phyloP scores from a whole-genome alignment of 495 filamentous ascomycete genomes.

The Penicillium canariense region DNA sequence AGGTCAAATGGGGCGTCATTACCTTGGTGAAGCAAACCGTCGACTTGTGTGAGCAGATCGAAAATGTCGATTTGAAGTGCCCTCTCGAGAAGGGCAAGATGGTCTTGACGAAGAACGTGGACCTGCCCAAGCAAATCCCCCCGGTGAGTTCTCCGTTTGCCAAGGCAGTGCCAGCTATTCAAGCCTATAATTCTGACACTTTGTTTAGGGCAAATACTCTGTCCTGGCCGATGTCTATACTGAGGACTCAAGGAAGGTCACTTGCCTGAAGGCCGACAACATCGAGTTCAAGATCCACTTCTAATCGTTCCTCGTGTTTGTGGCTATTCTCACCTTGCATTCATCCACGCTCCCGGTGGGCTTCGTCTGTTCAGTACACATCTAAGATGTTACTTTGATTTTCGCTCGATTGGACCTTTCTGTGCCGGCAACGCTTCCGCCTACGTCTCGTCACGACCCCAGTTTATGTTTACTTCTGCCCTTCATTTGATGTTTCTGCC shows the following conservation, averaged over 20 bases:
- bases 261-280: constrained; percentile 69
- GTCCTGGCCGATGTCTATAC: constrained; percentile 83
- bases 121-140: constrained; percentile 84
- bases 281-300: constrained; percentile 34
- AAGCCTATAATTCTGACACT: constrained; percentile 7
- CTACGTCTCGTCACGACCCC: constrained; percentile 23
- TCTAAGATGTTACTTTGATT: not conserved
- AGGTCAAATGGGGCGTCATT: constrained; percentile 91
- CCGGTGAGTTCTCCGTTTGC: constrained; percentile 59
- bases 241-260: constrained; percentile 65
- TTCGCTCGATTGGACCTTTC: constrained; percentile 2
- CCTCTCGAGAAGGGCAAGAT: constrained; percentile 77
- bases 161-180: not conserved
- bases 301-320: constrained; percentile 2
- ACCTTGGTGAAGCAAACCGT: constrained; percentile 73
- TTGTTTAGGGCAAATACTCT: constrained; percentile 75
- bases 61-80: constrained; percentile 84
- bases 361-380: constrained; percentile 2
- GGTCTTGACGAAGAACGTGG: constrained; percentile 71
- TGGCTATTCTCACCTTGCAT: constrained; percentile 7
- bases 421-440: constrained; percentile 11
- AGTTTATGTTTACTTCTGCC: constrained; percentile 6
- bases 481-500: not conserved
- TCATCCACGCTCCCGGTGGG: constrained; percentile 18
- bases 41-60: constrained; percentile 84